Percentiles rank a stretch among this genome's conserved stretches.
These are phyloP conservation scores for Lichtheimia ramosa DNA, from an alignment of 371 early-diverging fungal species.

Conservation along the genomic window DNA sequence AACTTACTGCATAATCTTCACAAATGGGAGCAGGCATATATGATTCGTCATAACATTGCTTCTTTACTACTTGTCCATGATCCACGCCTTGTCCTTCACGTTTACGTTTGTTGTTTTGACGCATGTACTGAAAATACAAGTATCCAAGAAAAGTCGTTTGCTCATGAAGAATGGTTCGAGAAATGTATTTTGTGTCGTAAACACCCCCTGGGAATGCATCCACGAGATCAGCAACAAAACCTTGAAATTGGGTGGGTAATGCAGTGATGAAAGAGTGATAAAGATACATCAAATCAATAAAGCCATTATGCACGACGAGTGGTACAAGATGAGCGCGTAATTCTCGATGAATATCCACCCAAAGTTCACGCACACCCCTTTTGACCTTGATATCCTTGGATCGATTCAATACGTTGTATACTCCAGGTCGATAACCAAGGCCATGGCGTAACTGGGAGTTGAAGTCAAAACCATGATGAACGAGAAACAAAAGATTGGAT, in stretches of 20 bases:
- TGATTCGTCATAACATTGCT: slow-evolving; percentile 15
- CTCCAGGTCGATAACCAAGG: slow-evolving; percentile 68
- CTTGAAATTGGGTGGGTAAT: slow-evolving; percentile 67
- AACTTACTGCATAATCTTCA: slow-evolving; percentile 68
- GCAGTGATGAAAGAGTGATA: slow-evolving; percentile 81
- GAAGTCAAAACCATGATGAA: slow-evolving; percentile 83
- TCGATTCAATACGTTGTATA: slow-evolving; percentile 11
- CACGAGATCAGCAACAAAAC: slow-evolving; percentile 71
- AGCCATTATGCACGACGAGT: slow-evolving; percentile 87
- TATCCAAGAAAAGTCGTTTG: slow-evolving; percentile 74
- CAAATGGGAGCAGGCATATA: slow-evolving; percentile 40
- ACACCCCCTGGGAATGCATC: slow-evolving; percentile 83
- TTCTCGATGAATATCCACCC: slow-evolving; percentile 32
- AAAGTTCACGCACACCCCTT: slow-evolving; percentile 18
- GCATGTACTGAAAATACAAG: slow-evolving; percentile 70
- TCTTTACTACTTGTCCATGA: slow-evolving; percentile 1
- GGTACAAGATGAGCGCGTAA: slow-evolving; percentile 45
- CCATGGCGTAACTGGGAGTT: slow-evolving; percentile 73
- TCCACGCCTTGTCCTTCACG: not conserved
- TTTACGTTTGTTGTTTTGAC: not conserved
- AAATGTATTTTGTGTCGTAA: slow-evolving; percentile 88
- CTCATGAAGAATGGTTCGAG: slow-evolving; percentile 66
- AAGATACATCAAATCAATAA: slow-evolving; percentile 86
- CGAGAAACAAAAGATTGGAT: slow-evolving; percentile 72
- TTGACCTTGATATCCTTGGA: not conserved